Evolutionary conservation across 805 yeast species (phyloP).

Genomic region (Wickerhamiella sorbophila): DNA sequence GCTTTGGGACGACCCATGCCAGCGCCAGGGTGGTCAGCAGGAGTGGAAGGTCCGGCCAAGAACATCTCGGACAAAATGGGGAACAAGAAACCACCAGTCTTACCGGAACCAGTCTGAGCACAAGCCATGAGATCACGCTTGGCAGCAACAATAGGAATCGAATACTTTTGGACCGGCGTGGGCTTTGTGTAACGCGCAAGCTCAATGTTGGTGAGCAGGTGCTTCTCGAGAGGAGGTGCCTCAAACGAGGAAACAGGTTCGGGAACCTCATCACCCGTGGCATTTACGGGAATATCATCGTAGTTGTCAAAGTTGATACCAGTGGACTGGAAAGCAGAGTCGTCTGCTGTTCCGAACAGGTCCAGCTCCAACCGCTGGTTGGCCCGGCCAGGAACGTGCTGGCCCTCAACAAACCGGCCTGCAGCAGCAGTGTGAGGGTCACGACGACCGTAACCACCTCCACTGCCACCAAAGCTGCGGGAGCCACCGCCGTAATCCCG

Average conservation of each 20-base stretch:
- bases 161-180: constrained; percentile 92
- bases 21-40: constrained; percentile 31
- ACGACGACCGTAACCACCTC: constrained; percentile 25
- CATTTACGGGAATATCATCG: constrained; percentile 98
- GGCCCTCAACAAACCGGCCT: constrained; percentile 79
- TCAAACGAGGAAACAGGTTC: constrained; percentile 82
- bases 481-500: constrained; percentile 23
- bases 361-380: constrained; percentile 61
- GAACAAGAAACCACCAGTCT: constrained; percentile 98
- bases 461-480: constrained; percentile 21
- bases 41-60: constrained; percentile 68
- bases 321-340: constrained; percentile 62
- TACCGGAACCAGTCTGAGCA: constrained; percentile 98
- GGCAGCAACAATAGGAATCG: constrained; percentile 77
- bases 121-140: constrained; percentile 94
- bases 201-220: constrained; percentile 74
- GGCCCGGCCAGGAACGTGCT: constrained; percentile 66
- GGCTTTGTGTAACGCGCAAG: constrained; percentile 88
- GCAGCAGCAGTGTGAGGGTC: constrained; percentile 14
- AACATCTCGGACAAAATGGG: constrained; percentile 91
- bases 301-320: constrained; percentile 98
- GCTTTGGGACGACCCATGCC: constrained; percentile 45
- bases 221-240: constrained; percentile 77
- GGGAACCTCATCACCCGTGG: constrained; percentile 87
- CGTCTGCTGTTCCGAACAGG: constrained; percentile 70